Base-by-base conservation (phyloP, 1,139 yeast genomes). In the Geotrichum candidum region DNA sequence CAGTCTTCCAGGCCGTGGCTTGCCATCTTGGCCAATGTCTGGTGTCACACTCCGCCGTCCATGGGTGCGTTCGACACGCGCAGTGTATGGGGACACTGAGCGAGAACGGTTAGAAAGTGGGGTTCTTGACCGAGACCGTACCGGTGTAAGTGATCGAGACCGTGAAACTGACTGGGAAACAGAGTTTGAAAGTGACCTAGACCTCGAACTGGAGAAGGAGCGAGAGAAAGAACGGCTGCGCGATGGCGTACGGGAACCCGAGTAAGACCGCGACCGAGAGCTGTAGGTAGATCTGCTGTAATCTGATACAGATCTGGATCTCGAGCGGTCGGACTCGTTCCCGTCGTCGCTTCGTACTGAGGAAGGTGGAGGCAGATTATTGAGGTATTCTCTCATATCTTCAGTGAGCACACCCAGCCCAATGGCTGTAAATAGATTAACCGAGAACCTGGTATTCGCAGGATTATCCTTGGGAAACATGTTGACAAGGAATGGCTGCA, bases 361-460 rank as follows among this genome's bases (percentile, higher is more conserved):
- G 15, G 60, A 56, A n/a, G 60, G 59, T 18, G 62, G 61, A 15
- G 82, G 80, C 48, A 80, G 66, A 35, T 69, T 69, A 60, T 73
- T 69, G 64, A 89, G 76, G 15, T 77, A 79, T 11, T 77, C 80
- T 74, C 99, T 82, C 96, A 91, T 88, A 11, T 77, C 82, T 57
- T 90, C 96, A 0, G 98, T 92, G 63, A 94, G 72, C 1, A 82
- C 80, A 57, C 98, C 98, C 60, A 92, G 73, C 0, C 96, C 96
- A 67, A 94, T 90, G 1, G 97, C 97, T 0, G 98, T 92, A 74
- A 92, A 94, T 72, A 82, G 94, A 70, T 94, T 94, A 71, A 92
- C 90, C 1, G 96, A 83, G 72, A 91, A 94, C 63, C 95, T 76
- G 63, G 85, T 79, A n/a, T 87, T 90, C 58, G 76, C 77, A 48